Evolutionary conservation across 306 rosid species (phyloP), one percentile per base, ranked within the genome.

Genomic region (Comarum palustre): DNA sequence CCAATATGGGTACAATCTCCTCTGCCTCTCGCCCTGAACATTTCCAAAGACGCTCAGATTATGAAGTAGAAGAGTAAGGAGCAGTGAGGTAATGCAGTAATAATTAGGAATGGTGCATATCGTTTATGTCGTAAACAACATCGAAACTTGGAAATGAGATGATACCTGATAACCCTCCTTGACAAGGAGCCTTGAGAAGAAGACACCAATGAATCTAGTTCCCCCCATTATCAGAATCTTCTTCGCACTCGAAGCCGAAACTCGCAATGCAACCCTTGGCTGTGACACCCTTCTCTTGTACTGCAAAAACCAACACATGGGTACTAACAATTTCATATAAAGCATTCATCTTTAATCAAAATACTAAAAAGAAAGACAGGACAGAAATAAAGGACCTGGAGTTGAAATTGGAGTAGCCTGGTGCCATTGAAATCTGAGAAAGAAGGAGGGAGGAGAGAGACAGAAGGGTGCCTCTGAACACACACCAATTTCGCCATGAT

Each of bases 141-240:
- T 94, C 93, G 8, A 39, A 55, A 78, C 8, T 47, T 42, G 0
- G 24, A 64, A 69, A 32, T 6, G 13, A 34, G 32, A 60, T 39
- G 34, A 74, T 83, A 93, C 97, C 95, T 91, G 91, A 80, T 94
- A 96, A 76, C 99, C 99, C 76, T 89, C 93, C 72, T 94, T 89
- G 77, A 94, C 91, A 69, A 94, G 99, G 24, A 85, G 97, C 54
- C 97, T 89, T 17, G 97, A 91, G 88, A 94, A 89, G 84, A 94
- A 94, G 31, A 91, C 31, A 67, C 99, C 99, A 73, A 94, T 94
- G 55, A 94, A 91, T 25, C 99, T 80, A 71, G 97, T 94, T 68
- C 97, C 99, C 47, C 99, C 99, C 97, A 94, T 94, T 66, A 94
- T 80, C 32, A 94, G 96, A 69, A 94, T 87, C 85, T 94, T 94